Conservation (phyloP, 805 yeast genomes). For the Scheffersomyces spartinae region DNA sequence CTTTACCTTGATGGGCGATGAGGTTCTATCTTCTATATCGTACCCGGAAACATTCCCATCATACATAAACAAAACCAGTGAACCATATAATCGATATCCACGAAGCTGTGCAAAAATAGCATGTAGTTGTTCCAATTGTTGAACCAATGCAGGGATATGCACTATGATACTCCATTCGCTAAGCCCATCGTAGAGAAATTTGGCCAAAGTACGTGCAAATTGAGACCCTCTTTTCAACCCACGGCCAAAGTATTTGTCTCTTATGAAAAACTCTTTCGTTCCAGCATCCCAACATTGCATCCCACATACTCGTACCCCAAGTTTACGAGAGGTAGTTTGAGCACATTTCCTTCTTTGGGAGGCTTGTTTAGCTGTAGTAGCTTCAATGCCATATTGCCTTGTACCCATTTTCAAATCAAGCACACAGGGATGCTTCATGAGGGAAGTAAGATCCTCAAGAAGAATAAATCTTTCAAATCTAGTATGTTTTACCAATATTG, state of each 20-base stretch:
- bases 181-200: slow-evolving; percentile 73
- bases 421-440: slow-evolving; percentile 79
- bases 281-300: slow-evolving; percentile 68
- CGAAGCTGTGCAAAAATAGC: slow-evolving; percentile 41
- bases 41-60: slow-evolving; percentile 41
- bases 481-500: slow-evolving; percentile 22
- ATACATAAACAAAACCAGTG: slow-evolving; percentile 79
- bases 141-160: slow-evolving; percentile 58
- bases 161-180: slow-evolving; percentile 43
- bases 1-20: slow-evolving; percentile 34
- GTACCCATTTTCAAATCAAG: slow-evolving; percentile 97
- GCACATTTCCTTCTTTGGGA: slow-evolving; percentile 79
- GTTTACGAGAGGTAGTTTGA: slow-evolving; percentile 62
- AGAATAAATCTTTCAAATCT: slow-evolving; percentile 73
- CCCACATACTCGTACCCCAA: slow-evolving; percentile 94
- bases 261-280: slow-evolving; percentile 40
- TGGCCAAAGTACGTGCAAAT: slow-evolving; percentile 61
- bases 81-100: slow-evolving; percentile 86
- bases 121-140: slow-evolving; percentile 47
- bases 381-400: slow-evolving; percentile 95
- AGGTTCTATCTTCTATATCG: slow-evolving; percentile 6
- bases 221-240: slow-evolving; percentile 57
- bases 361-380: slow-evolving; percentile 52
- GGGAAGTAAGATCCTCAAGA: slow-evolving; percentile 81
- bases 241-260: slow-evolving; percentile 92